Evolutionary conservation across 441 rosid species (phyloP).

Genomic region (Syzygium syzygioides): DNA sequence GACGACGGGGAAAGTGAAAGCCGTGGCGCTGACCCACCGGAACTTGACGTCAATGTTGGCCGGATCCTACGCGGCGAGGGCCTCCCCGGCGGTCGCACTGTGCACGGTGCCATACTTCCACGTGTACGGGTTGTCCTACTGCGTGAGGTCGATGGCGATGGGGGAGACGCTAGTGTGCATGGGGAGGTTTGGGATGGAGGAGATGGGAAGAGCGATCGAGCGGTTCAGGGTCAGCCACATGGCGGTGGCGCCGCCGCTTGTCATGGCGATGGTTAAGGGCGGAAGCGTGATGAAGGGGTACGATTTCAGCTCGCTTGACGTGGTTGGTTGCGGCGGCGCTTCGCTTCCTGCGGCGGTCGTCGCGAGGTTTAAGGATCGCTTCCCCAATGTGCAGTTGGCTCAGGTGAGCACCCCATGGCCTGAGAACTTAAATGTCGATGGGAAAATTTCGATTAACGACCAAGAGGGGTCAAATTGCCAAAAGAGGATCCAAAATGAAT

Average conservation of each 20-base stretch:
- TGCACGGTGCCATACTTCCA: conserved; percentile 49
- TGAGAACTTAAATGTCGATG: neutral
- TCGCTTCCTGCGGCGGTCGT: conserved; percentile 19
- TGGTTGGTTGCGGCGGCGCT: conserved; percentile 42
- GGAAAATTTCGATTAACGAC: no score
- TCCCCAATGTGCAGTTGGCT: conserved; percentile 31
- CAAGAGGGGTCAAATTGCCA: no score
- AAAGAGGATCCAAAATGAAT: no score
- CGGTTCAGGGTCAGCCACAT: conserved; percentile 31
- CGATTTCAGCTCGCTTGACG: conserved; percentile 50
- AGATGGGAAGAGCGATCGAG: conserved; percentile 24
- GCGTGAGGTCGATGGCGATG: conserved; percentile 25
- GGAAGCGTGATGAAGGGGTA: conserved; percentile 7
- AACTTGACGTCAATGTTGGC: conserved; percentile 29
- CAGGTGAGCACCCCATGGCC: conserved; percentile 29
- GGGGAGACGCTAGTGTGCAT: conserved; percentile 34
- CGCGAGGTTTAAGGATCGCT: conserved; percentile 20
- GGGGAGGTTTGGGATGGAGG: conserved; percentile 22
- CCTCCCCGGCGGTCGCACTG: conserved; percentile 17
- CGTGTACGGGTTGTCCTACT: conserved; percentile 30
- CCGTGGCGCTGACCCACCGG: conserved; percentile 46
- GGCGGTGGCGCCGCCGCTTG: conserved; percentile 49
- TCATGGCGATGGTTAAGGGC: conserved; percentile 28
- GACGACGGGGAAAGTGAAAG: conserved; percentile 43
- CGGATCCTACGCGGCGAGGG: conserved; percentile 15